phyloP scores from a whole-genome alignment of 768 basidiomycete genomes.

The Trichaptum fuscoviolaceum region DNA sequence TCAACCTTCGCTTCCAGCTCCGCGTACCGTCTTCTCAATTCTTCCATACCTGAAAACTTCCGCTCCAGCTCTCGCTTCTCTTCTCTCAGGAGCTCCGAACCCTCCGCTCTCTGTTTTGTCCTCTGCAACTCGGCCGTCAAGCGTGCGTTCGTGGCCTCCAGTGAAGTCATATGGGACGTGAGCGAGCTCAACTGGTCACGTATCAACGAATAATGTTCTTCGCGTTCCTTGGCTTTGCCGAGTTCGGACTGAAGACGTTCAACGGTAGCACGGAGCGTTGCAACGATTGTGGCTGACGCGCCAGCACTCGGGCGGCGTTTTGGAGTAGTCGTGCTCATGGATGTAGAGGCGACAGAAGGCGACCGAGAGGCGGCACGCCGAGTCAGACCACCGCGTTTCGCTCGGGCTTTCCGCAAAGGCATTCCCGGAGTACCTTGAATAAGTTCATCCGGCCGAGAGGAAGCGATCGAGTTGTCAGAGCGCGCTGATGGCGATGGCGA shows the following conservation, averaged over 20 bases:
- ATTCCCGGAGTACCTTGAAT: background rate
- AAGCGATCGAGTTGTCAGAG: background rate
- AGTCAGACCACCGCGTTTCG: background rate
- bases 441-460: background rate
- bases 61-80: slow-evolving; percentile 63
- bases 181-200: slow-evolving; percentile 67
- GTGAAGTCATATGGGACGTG: slow-evolving; percentile 48
- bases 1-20: slow-evolving; percentile 62
- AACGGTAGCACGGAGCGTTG: slow-evolving; percentile 2
- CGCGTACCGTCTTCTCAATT: slow-evolving; percentile 49
- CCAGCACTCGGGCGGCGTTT: slow-evolving; percentile 28
- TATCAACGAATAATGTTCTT: slow-evolving; percentile 57
- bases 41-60: slow-evolving; percentile 45
- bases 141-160: slow-evolving; percentile 56
- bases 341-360: background rate
- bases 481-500: background rate
- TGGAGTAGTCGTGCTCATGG: background rate
- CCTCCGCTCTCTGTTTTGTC: slow-evolving; percentile 51
- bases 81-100: slow-evolving; percentile 66
- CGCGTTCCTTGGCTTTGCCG: slow-evolving; percentile 30
- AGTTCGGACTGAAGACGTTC: slow-evolving; percentile 8
- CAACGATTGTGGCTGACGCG: slow-evolving; percentile 25
- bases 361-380: background rate
- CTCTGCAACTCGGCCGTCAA: slow-evolving; percentile 47
- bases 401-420: background rate